phyloP scores from a whole-genome alignment of 371 early-diverging fungal genomes.

The Encephalitozoon romaleae region DNA sequence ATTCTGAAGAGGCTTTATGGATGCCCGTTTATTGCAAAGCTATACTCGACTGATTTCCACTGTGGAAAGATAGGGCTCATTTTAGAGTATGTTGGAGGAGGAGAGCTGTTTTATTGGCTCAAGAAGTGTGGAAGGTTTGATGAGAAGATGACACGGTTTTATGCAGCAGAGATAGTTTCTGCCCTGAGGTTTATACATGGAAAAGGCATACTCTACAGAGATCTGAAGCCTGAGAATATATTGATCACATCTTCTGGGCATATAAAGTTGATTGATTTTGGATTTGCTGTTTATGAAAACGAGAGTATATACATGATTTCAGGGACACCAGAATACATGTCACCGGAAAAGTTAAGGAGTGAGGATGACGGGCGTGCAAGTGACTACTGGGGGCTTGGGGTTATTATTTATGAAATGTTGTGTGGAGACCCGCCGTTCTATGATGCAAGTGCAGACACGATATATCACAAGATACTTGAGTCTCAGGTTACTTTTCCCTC shows the following conservation, averaged over 20 bases:
- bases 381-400: conserved; percentile 88
- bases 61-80: conserved; percentile 72
- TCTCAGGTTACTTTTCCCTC: conserved; percentile 63
- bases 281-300: conserved; percentile 85
- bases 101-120: conserved; percentile 84
- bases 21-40: conserved; percentile 81
- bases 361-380: conserved; percentile 84
- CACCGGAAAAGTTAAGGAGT: conserved; percentile 87
- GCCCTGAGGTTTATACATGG: conserved; percentile 89
- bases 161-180: conserved; percentile 90
- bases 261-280: conserved; percentile 95
- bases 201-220: conserved; percentile 87
- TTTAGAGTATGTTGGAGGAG: conserved; percentile 83
- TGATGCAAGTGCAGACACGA: conserved; percentile 37
- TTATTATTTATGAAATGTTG: conserved; percentile 87
- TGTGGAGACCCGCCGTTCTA: conserved; percentile 79
- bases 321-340: conserved; percentile 94
- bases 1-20: conserved; percentile 74
- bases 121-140: conserved; percentile 64
- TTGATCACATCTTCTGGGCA: conserved; percentile 79
- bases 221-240: conserved; percentile 93
- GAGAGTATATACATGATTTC: conserved; percentile 67
- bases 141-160: conserved; percentile 72
- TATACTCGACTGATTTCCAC: conserved; percentile 80
- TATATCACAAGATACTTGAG: conserved; percentile 53